A percentile compares a stretch with the other conserved stretches of the same genome.
Evolutionary conservation across 257 asterid species (phyloP).

Genomic region (Mentha longifolia): DNA sequence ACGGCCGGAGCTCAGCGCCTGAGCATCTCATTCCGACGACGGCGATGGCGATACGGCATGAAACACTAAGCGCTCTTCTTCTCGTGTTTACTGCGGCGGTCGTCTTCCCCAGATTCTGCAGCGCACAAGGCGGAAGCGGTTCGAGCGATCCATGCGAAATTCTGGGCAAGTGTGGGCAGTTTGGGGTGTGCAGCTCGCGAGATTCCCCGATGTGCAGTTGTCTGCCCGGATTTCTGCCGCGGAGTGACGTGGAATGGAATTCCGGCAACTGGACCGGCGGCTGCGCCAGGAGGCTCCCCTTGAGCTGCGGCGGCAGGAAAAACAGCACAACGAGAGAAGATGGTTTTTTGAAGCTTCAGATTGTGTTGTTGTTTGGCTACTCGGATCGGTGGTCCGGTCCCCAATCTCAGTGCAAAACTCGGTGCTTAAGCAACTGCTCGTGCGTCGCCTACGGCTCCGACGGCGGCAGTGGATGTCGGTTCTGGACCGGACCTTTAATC

Average conservation of each 20-base stretch:
- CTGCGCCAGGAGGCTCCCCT: constrained; percentile 44
- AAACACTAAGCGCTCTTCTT: not conserved
- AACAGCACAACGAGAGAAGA: constrained; percentile 29
- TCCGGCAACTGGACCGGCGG: constrained; percentile 57
- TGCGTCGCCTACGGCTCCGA: constrained; percentile 56
- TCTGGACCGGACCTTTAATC: constrained; percentile 49
- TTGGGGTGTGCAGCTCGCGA: constrained; percentile 44
- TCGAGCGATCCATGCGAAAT: constrained; percentile 30
- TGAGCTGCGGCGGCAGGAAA: constrained; percentile 44
- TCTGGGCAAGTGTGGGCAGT: constrained; percentile 38
- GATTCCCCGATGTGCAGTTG: constrained; percentile 50
- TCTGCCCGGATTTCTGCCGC: constrained; percentile 50
- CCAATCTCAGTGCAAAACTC: constrained; percentile 40
- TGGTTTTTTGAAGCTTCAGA: constrained; percentile 41
- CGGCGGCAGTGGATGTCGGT: constrained; percentile 50
- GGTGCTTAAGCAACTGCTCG: constrained; percentile 52
- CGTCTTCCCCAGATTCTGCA: constrained; percentile 24
- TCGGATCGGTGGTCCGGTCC: constrained; percentile 31
- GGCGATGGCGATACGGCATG: too few species aligned
- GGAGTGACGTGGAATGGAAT: constrained; percentile 40
- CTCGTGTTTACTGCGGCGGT: not conserved
- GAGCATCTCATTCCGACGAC: too few species aligned
- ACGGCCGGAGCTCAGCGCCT: too few species aligned
- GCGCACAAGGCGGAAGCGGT: constrained; percentile 24
- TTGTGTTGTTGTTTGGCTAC: constrained; percentile 46